Base-by-base conservation (phyloP, 2,329 filamentous ascomycete genomes). In the Alternaria arborescens region DNA sequence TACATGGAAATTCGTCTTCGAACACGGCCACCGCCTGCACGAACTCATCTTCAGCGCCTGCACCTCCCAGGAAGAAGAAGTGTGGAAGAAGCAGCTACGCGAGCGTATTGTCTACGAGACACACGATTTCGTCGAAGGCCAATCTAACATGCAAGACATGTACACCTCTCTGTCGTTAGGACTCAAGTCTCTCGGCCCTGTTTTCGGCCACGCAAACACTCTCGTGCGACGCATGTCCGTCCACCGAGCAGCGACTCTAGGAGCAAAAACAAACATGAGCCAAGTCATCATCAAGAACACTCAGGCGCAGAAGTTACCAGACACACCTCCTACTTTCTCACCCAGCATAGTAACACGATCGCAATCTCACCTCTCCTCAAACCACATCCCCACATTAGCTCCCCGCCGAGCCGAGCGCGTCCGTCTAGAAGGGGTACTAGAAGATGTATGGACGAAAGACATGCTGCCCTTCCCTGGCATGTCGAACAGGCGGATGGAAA, bases 1-100 rank as follows among this genome's bases (percentile, higher is more conserved):
- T 76, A 95, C 93, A 1, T 98, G 94, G 94, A 99, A 98, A 76
- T 72, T 97, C 11, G 84, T 92, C 3, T 97, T 98, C 71, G 89
- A 95, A 74, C 87, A 87, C 66, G 85, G 90, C 58, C 87, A 91
- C 66, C 88, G 91, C 61, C 82, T 94, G 54, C 94, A 92, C 74
- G 94, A 98, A 78, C 80, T 97, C 16, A 88, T 97, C 41, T 84
- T 97, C 80, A 96, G 91, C 66, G 94, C 93, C 36, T 97, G 93
- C 70, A 94, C 91, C 1, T 83, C 88, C 0, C 87, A 86, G 41
- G 94, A 99, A 75, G 92, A 95, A 71, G 82, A 86, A 46, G 88
- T 90, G 70, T 99, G 95, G 94, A 89, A 89, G 64, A 83, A 82
- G 16, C 86, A 89, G n/a, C 82, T 97, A 22, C 78, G 82, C 30